Evolutionary conservation across 176 grass and related monocot species (phyloP).

Genomic region (Carex scoparia): DNA sequence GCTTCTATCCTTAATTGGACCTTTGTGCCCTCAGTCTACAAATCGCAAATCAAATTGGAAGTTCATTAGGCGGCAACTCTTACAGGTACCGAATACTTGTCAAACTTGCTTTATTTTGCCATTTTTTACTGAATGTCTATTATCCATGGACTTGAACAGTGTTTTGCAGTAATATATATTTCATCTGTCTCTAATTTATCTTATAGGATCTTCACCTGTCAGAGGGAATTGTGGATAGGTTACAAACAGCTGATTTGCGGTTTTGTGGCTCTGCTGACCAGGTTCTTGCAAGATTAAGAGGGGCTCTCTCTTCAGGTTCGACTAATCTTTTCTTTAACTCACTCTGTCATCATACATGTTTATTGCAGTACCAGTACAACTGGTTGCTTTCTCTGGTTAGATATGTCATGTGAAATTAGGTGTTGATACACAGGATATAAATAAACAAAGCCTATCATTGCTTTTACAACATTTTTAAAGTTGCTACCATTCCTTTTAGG

Average conservation of each 20-base stretch:
- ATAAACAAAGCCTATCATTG: background rate
- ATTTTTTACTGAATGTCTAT: background rate
- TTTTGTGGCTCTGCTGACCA: constrained; percentile 84
- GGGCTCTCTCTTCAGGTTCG: constrained; percentile 73
- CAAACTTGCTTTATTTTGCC: background rate
- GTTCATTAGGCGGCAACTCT: constrained; percentile 76
- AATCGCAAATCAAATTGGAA: constrained; percentile 82
- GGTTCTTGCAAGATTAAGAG: constrained; percentile 93
- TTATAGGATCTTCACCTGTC: constrained; percentile 72
- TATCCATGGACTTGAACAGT: background rate
- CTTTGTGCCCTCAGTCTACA: constrained; percentile 69
- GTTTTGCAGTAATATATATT: background rate
- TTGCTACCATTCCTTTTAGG: background rate
- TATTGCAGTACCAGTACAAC: background rate
- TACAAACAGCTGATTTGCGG: constrained; percentile 81
- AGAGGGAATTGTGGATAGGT: constrained; percentile 87
- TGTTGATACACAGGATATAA: background rate
- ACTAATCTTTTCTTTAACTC: constrained; percentile 19
- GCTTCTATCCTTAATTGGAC: constrained; percentile 71
- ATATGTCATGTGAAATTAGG: background rate
- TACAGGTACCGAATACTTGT: constrained; percentile 51
- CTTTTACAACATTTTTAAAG: background rate
- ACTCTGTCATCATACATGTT: background rate
- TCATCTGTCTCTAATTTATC: constrained; percentile 34
- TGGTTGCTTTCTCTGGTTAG: constrained; percentile 8